Conservation (phyloP, 805 yeast genomes). For the Ogataea naganishii region DNA sequence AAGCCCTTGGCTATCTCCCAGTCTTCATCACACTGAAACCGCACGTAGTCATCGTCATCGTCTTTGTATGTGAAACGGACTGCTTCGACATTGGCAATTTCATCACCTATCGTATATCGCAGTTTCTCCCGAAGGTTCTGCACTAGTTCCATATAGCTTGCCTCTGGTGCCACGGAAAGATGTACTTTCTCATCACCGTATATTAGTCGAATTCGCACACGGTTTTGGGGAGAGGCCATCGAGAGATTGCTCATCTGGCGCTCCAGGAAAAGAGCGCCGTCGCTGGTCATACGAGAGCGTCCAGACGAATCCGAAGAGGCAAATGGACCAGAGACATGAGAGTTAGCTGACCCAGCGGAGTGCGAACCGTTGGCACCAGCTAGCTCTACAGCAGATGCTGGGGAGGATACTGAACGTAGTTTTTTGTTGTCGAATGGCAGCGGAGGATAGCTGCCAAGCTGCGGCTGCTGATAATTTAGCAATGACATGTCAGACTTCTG, state of each 20-base stretch:
- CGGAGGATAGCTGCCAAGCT: slow-evolving; percentile 2
- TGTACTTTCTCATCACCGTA: slow-evolving; percentile 49
- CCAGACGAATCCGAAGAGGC: too few relatives aligned
- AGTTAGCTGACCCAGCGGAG: neutral
- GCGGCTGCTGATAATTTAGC: slow-evolving; percentile 3
- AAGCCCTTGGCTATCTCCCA: slow-evolving; percentile 78
- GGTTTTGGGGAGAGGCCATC: too few relatives aligned
- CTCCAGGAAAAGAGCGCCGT: too few relatives aligned
- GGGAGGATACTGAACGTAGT: slow-evolving; percentile 25
- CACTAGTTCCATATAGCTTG: slow-evolving; percentile 19
- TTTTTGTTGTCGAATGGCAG: slow-evolving; percentile 10
- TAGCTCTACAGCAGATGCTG: slow-evolving; percentile 12
- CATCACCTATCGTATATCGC: slow-evolving; percentile 47
- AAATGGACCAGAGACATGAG: neutral
- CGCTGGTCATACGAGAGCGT: too few relatives aligned
- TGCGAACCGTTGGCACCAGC: slow-evolving; percentile 2
- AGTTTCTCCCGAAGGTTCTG: slow-evolving; percentile 42
- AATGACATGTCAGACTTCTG: slow-evolving; percentile 6
- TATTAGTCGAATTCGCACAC: slow-evolving; percentile 19
- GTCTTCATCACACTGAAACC: slow-evolving; percentile 80
- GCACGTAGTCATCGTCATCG: slow-evolving; percentile 92
- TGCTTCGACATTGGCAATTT: slow-evolving; percentile 45
- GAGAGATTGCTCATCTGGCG: too few relatives aligned
- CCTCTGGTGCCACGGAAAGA: slow-evolving; percentile 42
- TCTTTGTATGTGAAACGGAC: slow-evolving; percentile 73